These are phyloP conservation scores for Umbelopsis sp. DNA, from an alignment of 371 early-diverging fungal species.

Conservation along the genomic window DNA sequence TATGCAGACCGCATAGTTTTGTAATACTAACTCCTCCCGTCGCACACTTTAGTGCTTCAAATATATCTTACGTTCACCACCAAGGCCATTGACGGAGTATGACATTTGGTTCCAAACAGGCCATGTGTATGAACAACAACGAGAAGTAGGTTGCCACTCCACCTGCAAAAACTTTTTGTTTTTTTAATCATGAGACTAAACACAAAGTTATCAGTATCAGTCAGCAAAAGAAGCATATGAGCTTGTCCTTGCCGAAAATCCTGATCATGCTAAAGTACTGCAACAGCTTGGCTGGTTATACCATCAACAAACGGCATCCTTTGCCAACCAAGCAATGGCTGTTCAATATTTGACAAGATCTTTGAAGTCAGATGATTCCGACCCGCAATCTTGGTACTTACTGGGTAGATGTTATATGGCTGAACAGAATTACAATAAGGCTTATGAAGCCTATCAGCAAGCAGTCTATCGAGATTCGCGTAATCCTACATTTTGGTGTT, in stretches of 20 bases:
- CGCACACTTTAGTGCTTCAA: slow-evolving; percentile 77
- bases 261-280: slow-evolving; percentile 93
- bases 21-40: background rate
- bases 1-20: background rate
- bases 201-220: slow-evolving; percentile 49
- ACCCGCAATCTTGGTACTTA: slow-evolving; percentile 95
- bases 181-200: no score
- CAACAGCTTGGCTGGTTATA: slow-evolving; percentile 97
- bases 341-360: slow-evolving; percentile 83
- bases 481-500: slow-evolving; percentile 98
- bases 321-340: slow-evolving; percentile 84
- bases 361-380: slow-evolving; percentile 84
- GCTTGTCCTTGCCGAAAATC: slow-evolving; percentile 84
- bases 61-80: slow-evolving; percentile 89
- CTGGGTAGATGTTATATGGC: slow-evolving; percentile 97
- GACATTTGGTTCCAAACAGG: slow-evolving; percentile 99
- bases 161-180: no score
- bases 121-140: slow-evolving; percentile 94
- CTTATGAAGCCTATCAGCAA: slow-evolving; percentile 98
- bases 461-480: slow-evolving; percentile 94
- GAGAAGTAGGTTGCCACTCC: slow-evolving; percentile 63
- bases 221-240: slow-evolving; percentile 94
- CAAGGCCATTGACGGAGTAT: slow-evolving; percentile 90
- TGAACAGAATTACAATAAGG: slow-evolving; percentile 92
- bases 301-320: slow-evolving; percentile 81